These are phyloP conservation scores for Crithidia expoeki DNA, from an alignment of 208 protist genomes.

Conservation along the genomic window DNA sequence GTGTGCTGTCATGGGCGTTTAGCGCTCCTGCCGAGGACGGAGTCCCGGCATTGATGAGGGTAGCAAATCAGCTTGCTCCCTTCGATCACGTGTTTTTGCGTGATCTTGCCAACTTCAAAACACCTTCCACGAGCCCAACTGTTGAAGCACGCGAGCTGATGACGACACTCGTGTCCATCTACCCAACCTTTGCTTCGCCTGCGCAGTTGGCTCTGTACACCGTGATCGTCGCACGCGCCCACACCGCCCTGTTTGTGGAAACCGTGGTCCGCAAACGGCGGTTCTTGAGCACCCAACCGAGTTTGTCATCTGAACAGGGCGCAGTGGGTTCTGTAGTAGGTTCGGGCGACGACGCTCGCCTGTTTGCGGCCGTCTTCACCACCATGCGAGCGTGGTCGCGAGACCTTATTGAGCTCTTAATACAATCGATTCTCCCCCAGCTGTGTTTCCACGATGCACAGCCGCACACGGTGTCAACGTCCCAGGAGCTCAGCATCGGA, in stretches of 20 bases:
- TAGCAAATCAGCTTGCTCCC: not conserved
- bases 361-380: not conserved
- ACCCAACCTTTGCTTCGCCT: conserved; percentile 13
- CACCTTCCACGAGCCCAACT: not conserved
- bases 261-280: conserved; percentile 22
- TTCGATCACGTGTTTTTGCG: not conserved
- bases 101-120: not conserved
- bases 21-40: conserved; percentile 7
- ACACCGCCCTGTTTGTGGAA: conserved; percentile 16
- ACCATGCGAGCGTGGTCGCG: conserved; percentile 56
- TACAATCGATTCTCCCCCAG: conserved; percentile 24
- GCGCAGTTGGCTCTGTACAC: conserved; percentile 24
- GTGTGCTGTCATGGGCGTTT: conserved; percentile 20
- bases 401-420: conserved; percentile 29
- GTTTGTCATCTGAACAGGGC: not conserved
- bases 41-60: conserved; percentile 5
- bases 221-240: conserved; percentile 13
- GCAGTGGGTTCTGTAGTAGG: too few relatives aligned
- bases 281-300: not conserved
- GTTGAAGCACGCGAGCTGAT: conserved; percentile 27
- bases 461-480: conserved; percentile 16
- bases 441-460: conserved; percentile 27
- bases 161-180: conserved; percentile 15
- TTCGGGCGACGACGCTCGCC: not conserved
- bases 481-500: not conserved